A percentile compares a stretch with the other conserved stretches of the same genome.
These are phyloP conservation scores for Bryoglossum gracile DNA, from an alignment of 495 filamentous ascomycete genomes.

Conservation along the genomic window DNA sequence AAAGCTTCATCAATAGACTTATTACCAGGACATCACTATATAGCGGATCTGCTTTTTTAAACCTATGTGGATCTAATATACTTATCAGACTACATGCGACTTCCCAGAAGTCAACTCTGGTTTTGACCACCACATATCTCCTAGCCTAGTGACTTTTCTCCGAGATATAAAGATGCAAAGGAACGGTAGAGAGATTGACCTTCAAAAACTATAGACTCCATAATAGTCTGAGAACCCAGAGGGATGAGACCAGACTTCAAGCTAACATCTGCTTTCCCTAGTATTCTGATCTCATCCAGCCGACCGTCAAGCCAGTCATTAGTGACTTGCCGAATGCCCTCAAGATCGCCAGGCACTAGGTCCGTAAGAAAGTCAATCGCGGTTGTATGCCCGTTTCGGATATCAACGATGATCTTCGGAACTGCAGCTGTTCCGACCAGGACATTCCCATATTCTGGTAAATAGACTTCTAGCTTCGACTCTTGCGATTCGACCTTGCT, in stretches of 20 bases:
- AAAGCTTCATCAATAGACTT: too few species aligned
- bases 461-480: conserved; percentile 65
- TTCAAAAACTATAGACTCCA: conserved; percentile 67
- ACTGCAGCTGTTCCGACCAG: conserved; percentile 69
- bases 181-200: conserved; percentile 61
- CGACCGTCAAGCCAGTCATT: conserved; percentile 82
- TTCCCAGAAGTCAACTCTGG: conserved; percentile 10
- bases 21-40: too few species aligned
- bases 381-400: conserved; percentile 70
- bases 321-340: conserved; percentile 70
- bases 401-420: conserved; percentile 63
- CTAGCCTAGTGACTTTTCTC: conserved; percentile 37
- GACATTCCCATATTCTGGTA: conserved; percentile 76
- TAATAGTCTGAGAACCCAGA: conserved; percentile 65
- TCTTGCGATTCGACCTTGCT: conserved; percentile 59
- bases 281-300: conserved; percentile 56
- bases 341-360: conserved; percentile 65
- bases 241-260: conserved; percentile 71
- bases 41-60: too few species aligned
- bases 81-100: conserved; percentile 16
- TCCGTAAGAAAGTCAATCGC: conserved; percentile 71
- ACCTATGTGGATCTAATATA: conserved; percentile 7
- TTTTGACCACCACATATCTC: background rate
- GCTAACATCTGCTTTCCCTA: conserved; percentile 59
- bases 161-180: conserved; percentile 45